A percentile compares a stretch with the other conserved stretches of the same genome.
These are phyloP conservation scores for Immersiporthe knoxdaviesiana DNA, from an alignment of 2,329 filamentous ascomycete genomes.

Conservation along the genomic window DNA sequence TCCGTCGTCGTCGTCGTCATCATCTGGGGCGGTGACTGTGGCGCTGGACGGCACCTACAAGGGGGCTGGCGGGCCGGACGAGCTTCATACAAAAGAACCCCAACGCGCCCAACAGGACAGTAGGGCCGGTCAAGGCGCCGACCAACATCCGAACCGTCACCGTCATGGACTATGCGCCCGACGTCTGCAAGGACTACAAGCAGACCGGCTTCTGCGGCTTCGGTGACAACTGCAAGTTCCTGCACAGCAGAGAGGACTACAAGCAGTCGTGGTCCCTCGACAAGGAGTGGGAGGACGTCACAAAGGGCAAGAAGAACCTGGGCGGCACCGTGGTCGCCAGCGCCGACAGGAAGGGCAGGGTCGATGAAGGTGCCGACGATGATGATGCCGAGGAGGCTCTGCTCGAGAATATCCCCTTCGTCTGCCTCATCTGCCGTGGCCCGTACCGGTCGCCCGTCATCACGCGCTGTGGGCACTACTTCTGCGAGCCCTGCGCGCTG, in stretches of 20 bases:
- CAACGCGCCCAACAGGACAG: conserved; percentile 67
- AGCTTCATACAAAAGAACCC: conserved; percentile 82
- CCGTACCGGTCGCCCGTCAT: conserved; percentile 79
- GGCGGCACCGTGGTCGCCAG: conserved; percentile 65
- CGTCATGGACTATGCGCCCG: conserved; percentile 85
- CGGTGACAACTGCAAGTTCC: conserved; percentile 80
- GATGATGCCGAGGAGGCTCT: conserved; percentile 68
- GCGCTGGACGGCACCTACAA: conserved; percentile 72
- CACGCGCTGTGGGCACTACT: conserved; percentile 94
- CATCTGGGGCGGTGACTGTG: neutral
- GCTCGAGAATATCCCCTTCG: conserved; percentile 84
- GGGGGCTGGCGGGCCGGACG: conserved; percentile 70
- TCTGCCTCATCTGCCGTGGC: conserved; percentile 82
- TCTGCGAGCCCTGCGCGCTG: conserved; percentile 88
- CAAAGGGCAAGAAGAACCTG: conserved; percentile 68
- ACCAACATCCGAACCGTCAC: conserved; percentile 92
- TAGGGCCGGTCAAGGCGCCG: conserved; percentile 86
- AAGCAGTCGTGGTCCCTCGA: conserved; percentile 96
- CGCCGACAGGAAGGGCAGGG: conserved; percentile 50
- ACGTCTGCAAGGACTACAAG: conserved; percentile 83
- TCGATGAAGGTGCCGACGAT: conserved; percentile 33
- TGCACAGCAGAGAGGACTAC: conserved; percentile 77
- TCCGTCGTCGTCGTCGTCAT: conserved; percentile 12
- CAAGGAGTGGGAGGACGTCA: conserved; percentile 86
- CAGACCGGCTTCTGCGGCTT: conserved; percentile 63